Evolutionary conservation across 2,329 filamentous ascomycete genomes (phyloP), one percentile per base, ranked within the genome.

Genomic region (Fusarium stilboides): DNA sequence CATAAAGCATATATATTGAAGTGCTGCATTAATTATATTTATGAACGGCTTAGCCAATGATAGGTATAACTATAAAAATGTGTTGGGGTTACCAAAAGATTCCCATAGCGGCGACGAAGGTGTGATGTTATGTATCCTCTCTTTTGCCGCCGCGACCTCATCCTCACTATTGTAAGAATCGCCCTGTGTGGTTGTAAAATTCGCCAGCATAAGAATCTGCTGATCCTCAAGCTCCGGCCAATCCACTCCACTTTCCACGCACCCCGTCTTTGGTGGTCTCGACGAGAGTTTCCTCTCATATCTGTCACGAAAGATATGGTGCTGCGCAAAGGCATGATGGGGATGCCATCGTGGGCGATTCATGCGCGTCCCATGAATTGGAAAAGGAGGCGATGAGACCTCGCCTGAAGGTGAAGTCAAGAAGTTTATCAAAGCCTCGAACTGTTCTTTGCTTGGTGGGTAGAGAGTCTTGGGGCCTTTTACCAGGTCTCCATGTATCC

Each of bases 241-340:
- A 6, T 68, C 65, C 2, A 33, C 9, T 9, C 45, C 42, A 4
- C 24, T 13, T 7, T 24, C 15, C 0, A 57, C 37, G 6, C 44
- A 62, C 4, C 45, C 19, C 3, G 24, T 22, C 5, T 17, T 13
- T 5, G 43, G 62, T 28, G 62, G 46, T 3, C 57, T 20, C n/a
- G 51, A 10, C 0, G 42, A 15, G 0, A 66, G 5, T 0, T 15
- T 45, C 2, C 57, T 47, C 19, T 64, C 57, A 24, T 56, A 60
- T 1, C 50, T 60, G 17, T 70, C 66, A 1, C 68, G 62, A 13
- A 70, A 70, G 24, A 70, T 70, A 40, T 70, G 62, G 6, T 62
- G 37, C 51, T 36, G 37, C 4, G 42, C 53, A n/a, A 51, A 33
- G 4, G 62, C 66, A 12, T 70, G 9, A 8, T 47, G 70, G 8